A percentile compares a stretch with the other conserved stretches of the same genome.
Evolutionary conservation across 2,329 filamentous ascomycete genomes (phyloP).

Genomic region (Pseudonectria foliicola): DNA sequence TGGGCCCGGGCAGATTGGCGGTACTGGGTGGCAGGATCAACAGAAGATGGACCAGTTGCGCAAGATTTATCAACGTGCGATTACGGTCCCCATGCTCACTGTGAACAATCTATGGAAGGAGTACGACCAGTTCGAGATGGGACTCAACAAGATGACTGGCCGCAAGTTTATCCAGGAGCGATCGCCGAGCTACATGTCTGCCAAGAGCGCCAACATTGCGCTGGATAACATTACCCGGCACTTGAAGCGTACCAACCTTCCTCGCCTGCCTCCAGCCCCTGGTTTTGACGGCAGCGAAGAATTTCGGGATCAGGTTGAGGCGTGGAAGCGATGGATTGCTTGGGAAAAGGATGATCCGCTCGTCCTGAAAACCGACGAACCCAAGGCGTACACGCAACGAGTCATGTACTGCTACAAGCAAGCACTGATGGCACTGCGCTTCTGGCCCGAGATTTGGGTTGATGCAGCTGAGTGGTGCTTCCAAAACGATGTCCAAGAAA

Average conservation of each 20-base stretch:
- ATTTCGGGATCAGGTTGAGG: conserved; percentile 72
- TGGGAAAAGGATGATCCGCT: conserved; percentile 95
- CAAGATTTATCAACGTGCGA: conserved; percentile 86
- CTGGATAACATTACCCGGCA: conserved; percentile 81
- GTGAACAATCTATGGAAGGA: conserved; percentile 91
- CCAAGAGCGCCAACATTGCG: conserved; percentile 80
- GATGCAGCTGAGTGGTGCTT: conserved; percentile 92
- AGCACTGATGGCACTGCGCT: conserved; percentile 84
- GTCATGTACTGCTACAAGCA: conserved; percentile 90
- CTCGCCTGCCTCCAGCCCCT: conserved; percentile 71
- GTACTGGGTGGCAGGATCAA: conserved; percentile 87
- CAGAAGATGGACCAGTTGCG: conserved; percentile 95
- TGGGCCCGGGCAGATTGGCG: conserved; percentile 78
- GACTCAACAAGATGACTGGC: conserved; percentile 83
- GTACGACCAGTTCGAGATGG: conserved; percentile 94
- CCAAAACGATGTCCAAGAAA: conserved; percentile 59
- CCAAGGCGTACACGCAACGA: conserved; percentile 65
- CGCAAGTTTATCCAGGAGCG: conserved; percentile 92
- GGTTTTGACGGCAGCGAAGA: conserved; percentile 85
- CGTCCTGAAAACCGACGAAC: conserved; percentile 76
- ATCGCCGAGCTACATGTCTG: conserved; percentile 92
- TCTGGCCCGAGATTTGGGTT: conserved; percentile 95
- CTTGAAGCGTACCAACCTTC: conserved; percentile 69
- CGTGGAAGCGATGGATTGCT: conserved; percentile 90
- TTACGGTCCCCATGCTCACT: conserved; percentile 76